Base-by-base conservation (phyloP, 2,329 filamentous ascomycete species). In the Arthrobotrys sphaeroides region DNA sequence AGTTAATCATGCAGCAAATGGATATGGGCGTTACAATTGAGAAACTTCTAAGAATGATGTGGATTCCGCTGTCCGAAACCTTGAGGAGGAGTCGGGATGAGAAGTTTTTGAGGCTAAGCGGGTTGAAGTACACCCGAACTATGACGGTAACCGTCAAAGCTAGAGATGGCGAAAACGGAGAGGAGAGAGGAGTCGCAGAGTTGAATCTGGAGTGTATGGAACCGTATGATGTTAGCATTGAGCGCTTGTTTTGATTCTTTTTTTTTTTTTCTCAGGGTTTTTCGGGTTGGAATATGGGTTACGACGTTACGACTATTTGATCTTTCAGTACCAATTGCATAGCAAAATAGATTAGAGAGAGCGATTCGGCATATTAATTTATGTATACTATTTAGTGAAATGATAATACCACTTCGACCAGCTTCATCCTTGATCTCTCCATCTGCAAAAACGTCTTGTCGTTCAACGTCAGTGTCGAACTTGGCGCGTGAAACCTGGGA, bases 21-120 rank as follows among this genome's bases (percentile, higher is more conserved):
- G 72, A 75, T 31, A 75, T 57, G 57, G n/a, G 43, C 9, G 72
- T 75, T n/a, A 75, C 72, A 1, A 75, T 75, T 24, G 72, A 75
- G n/a, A 68, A 69, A 33, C 33, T 75, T 5, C 49, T 75, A 3
- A 31, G 57, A 9, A 75, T 75, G 72, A 75, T 75, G 72, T 75
- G 72, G 72, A 75, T 75, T n/a, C 72, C 72, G 5, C 26, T 75
- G 13, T 75, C 72, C 0, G 72, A 75, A 49, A 75, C 64, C 0
- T 33, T 75, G 13, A 47, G 72, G 31, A 42, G 72, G 3, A 75
- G 72, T 31, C 28, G 72, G 6, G 72, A 75, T 31, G 64, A 69
- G 57, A 68, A 75, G 31, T 75, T 75, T 45, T 36, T 69, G 16
- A 47, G 47, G 6, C 7, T 75, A 7, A 69, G 59, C 26, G 64